Evolutionary conservation across 148 eudicot species (phyloP).

Genomic region (Chenopodium formosanum): DNA sequence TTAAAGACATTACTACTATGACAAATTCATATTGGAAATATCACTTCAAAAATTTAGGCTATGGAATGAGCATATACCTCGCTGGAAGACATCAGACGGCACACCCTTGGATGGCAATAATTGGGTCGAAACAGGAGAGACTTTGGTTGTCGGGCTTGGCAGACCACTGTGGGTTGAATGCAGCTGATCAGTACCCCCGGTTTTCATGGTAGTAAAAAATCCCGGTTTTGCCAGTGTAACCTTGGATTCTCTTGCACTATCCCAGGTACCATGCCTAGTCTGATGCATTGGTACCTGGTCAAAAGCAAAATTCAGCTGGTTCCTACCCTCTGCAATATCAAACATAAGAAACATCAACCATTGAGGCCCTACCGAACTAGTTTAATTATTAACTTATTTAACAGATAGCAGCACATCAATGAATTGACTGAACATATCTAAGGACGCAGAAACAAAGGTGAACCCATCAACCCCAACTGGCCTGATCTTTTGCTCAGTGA

Average conservation of each 20-base stretch:
- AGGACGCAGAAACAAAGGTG: neutral
- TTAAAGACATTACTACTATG: neutral
- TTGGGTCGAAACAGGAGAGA: slow-evolving; percentile 39
- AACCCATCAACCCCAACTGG: neutral
- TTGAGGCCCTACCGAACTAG: neutral
- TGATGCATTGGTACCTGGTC: slow-evolving; percentile 48
- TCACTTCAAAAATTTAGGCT: neutral
- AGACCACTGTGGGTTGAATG: slow-evolving; percentile 39
- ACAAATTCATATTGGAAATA: neutral
- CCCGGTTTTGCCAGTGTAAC: slow-evolving; percentile 44
- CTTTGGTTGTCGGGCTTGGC: slow-evolving; percentile 36
- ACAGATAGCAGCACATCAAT: neutral
- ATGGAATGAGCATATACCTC: slow-evolving; percentile 43
- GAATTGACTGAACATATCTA: neutral
- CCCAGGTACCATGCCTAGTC: slow-evolving; percentile 52
- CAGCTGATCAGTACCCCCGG: slow-evolving; percentile 40
- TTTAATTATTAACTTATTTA: no score
- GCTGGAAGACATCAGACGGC: slow-evolving; percentile 44
- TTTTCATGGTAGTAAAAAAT: slow-evolving; percentile 33
- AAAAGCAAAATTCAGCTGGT: slow-evolving; percentile 52
- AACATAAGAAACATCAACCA: slow-evolving; percentile 1
- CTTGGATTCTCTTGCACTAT: slow-evolving; percentile 46
- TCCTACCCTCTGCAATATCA: slow-evolving; percentile 57
- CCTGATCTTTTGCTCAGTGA: neutral
- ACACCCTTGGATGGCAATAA: slow-evolving; percentile 46